Base-by-base conservation (phyloP, 2,329 filamentous ascomycete genomes). In the Plenodomus tracheiphilus region DNA sequence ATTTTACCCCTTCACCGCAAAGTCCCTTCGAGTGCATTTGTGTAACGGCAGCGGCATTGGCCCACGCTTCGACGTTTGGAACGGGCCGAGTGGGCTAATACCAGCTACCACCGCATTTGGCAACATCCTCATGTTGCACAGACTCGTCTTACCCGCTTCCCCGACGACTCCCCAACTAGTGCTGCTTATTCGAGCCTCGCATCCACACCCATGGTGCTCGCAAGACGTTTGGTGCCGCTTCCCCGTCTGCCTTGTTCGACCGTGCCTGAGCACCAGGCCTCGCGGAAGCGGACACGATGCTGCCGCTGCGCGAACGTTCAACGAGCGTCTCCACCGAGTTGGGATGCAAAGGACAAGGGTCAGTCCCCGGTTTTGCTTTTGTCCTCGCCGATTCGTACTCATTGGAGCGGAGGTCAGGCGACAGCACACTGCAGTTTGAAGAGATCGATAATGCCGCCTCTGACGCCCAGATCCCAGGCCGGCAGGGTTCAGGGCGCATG, bases 1-100 rank as follows among this genome's bases (percentile, higher is more conserved):
- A 50, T 55, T 57, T 64, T 53, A 52, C 54, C 51, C 53, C 50
- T 63, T 62, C 63, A 66, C 64, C 62, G 65, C 65, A 65, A 59
- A 56, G 59, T 51, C 48, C 53, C 49, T 53, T 58, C 44, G 47
- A 47, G 49, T 44, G 49, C 49, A 49, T 47, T 50, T 60, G 62
- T 67, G 64, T 64, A 59, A 67, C 66, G 50, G 49, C 47, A 53
- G 56, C 51, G 50, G 60, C 62, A 54, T 47, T 61, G 63, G 57
- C 56, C 59, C 54, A 55, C 52, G 40, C 41, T 42, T 40, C 47
- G 46, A 60, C 54, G 60, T 63, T 55, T 61, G 54, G 53, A 45
- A 51, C 61, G 61, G 59, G 49, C 63, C 63, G 59, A 62, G 48
- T 54, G 54, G 47, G 54, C 59, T 57, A 60, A 50, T 15, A 21